These are phyloP conservation scores for Drechslerella stenobrocha DNA, from an alignment of 2,329 filamentous ascomycete genomes.

Conservation along the genomic window DNA sequence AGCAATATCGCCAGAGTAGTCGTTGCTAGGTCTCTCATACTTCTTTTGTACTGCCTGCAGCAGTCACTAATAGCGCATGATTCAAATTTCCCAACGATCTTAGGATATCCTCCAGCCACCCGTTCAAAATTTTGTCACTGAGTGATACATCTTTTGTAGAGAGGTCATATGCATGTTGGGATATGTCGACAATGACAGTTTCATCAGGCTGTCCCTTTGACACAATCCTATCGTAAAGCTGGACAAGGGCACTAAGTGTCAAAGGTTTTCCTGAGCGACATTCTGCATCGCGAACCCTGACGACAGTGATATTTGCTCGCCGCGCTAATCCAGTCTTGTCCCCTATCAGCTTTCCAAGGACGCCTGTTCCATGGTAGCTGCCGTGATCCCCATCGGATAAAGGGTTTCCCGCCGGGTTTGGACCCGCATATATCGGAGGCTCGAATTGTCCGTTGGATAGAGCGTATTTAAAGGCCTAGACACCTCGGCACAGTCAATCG, in stretches of 20 bases:
- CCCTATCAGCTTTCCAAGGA: constrained; percentile 14
- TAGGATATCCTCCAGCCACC: constrained; percentile 15
- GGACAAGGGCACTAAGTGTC: constrained; percentile 11
- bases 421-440: constrained; percentile 8
- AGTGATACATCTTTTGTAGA: neutral
- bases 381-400: neutral
- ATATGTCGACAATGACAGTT: neutral
- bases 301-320: constrained; percentile 1
- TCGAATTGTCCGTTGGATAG: constrained; percentile 2
- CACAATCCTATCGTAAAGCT: constrained; percentile 6
- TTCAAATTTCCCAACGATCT: neutral
- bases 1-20: too few species aligned
- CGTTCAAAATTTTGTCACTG: neutral
- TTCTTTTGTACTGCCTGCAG: neutral
- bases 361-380: constrained; percentile 3
- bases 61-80: constrained; percentile 8
- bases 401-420: constrained; percentile 1
- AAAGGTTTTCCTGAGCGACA: constrained; percentile 15
- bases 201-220: neutral
- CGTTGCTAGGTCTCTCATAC: too few species aligned
- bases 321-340: constrained; percentile 6
- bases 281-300: neutral
- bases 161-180: neutral
- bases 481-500: too few species aligned
- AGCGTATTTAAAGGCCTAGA: constrained; percentile 12